Base-by-base conservation (phyloP, 441 rosid genomes). In the Hura crepitans region DNA sequence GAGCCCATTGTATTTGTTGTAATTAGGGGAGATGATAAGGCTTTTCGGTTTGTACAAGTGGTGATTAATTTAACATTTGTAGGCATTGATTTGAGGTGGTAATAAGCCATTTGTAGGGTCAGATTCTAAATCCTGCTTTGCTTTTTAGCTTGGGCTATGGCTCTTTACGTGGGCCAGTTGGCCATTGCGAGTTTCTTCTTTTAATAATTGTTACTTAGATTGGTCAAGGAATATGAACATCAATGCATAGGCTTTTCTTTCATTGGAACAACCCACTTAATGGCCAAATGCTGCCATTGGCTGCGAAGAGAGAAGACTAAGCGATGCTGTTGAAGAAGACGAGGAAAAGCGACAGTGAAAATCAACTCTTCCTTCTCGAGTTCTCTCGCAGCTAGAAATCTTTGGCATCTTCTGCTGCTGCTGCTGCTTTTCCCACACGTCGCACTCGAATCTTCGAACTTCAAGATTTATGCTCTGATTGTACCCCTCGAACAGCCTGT, bases 401-500 rank as follows among this genome's bases (percentile, higher is more conserved):
- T 85, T n/a, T n/a, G n/a, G n/a, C n/a, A n/a, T n/a, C n/a, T n/a
- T n/a, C n/a, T n/a, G n/a, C n/a, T n/a, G n/a, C n/a, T n/a, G n/a
- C n/a, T n/a, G n/a, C n/a, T n/a, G n/a, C n/a, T n/a, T n/a, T n/a
- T 81, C 56, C 72, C 77, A 2, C 59, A 63, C 80, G 85, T 81
- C 63, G 74, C 45, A 59, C 81, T 74, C 12, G 82, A 80, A 9
- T 84, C 85, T 54, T 88, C 87, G 39, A 90, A 90, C 82, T 83
- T 90, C 9, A 90, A 63, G 25, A 86, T 81, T 72, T 86, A 88
- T 0, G 93, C 93, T n/a, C 69, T 82, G 87, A 54, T 81, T 79
- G 78, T 93, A 90, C 4, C 90, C 96, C 71, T 86, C 92, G 5
- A 77, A 84, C 5, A 90, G 81, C 42, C 96, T 78, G 67, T 88